Evolutionary conservation across 2,329 filamentous ascomycete genomes (phyloP), one percentile per base, ranked within the genome.

Genomic region (Arthrobotrys sinensis): DNA sequence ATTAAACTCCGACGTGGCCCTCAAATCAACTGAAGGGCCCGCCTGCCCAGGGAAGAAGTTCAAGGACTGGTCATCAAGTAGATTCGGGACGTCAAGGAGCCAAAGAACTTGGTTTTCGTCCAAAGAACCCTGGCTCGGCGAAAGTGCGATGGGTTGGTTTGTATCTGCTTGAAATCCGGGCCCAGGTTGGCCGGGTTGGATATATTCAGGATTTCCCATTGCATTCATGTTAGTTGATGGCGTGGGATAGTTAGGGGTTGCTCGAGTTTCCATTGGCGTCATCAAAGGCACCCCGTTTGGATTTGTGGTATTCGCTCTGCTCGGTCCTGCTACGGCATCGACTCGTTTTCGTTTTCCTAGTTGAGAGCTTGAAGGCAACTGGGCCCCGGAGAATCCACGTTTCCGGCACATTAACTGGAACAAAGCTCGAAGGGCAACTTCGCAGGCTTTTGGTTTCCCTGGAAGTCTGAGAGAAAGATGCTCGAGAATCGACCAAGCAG

Each of bases 71-170:
- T 76, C 71, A 32, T 76, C 71, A 7, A 76, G 48, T 36, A 76
- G 43, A 36, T 64, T 68, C 4, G 71, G 71, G 4, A 76, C 64
- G 16, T 76, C 71, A 24, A 76, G 50, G 1, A 76, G 64, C 71
- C 71, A 76, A 24, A 76, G 43, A 1, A 76, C 71, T 53, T 76
- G 71, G 16, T 76, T 76, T 32, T 76, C 71, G 21, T 76, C 71
- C 3, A 68, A 21, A 6, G 71, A 67, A 10, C 16, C 53, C 28
- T 76, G 63, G 24, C 68, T 72, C 10, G 68, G 68, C 1, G 68
- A 72, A 12, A 57, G 55, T 11, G 68, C 68, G 12, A 71, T 19
- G 21, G 19, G 63, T n/a, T 63, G 64, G 11, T 14, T 40, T 12
- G 43, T 38, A 10, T 68, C 64, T 14, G 34, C 11, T 64, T 63